phyloP scores from a whole-genome alignment of 2,329 filamentous ascomycete species.

The Hypoxylon sp. region DNA sequence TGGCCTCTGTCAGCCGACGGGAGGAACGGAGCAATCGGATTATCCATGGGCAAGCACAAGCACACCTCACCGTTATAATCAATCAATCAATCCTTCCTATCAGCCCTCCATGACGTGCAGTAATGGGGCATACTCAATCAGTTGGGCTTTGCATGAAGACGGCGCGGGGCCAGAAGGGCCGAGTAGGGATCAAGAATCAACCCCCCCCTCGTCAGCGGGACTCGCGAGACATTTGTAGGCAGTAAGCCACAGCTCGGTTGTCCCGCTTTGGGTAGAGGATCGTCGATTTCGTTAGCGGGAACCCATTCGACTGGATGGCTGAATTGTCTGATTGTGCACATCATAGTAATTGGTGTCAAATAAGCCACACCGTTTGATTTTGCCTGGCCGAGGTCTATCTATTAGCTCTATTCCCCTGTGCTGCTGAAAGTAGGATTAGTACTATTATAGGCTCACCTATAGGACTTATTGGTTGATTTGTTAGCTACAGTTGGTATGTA shows the following conservation, averaged over 20 bases:
- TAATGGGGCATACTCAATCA: slow-evolving; percentile 1
- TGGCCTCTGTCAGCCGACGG: slow-evolving; percentile 24
- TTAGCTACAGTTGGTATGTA: no score
- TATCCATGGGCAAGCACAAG: slow-evolving; percentile 9
- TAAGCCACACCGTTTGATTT: slow-evolving; percentile 36
- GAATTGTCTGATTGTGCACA: no score
- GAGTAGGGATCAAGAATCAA: slow-evolving; percentile 6
- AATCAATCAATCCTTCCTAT: slow-evolving; percentile 3
- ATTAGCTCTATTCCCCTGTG: slow-evolving; percentile 5
- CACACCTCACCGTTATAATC: no score
- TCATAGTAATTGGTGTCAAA: no score
- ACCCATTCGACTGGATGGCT: no score
- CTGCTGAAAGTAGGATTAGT: no score
- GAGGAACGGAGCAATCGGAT: slow-evolving; percentile 18
- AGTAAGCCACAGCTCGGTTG: slow-evolving; percentile 35
- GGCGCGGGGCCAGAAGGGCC: no score
- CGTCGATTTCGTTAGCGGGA: slow-evolving; percentile 22
- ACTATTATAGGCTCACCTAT: no score
- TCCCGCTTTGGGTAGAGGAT: slow-evolving; percentile 28
- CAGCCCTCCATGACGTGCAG: slow-evolving; percentile 24
- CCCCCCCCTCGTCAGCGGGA: slow-evolving; percentile 25
- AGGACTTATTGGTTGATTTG: no score
- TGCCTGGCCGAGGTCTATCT: no score
- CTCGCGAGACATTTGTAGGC: slow-evolving; percentile 34
- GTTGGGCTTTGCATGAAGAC: no score